Base-by-base conservation (phyloP, 305 asterid species). In the Plantago lanceolata region DNA sequence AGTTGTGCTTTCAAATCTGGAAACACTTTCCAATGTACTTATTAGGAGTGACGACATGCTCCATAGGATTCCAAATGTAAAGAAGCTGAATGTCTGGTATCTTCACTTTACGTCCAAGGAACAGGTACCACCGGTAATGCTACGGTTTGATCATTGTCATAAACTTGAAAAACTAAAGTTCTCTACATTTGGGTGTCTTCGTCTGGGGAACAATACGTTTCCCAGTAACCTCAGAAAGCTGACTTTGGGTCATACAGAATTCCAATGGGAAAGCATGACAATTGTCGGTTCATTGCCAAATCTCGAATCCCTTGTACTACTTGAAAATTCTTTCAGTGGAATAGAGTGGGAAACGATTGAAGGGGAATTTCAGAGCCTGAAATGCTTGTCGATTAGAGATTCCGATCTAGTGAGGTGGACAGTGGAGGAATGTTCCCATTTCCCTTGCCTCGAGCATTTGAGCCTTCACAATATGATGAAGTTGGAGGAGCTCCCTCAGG, bases 381-480 rank as follows among this genome's bases (percentile, higher is more conserved):
- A 55, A 55, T 14, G 12, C 11, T 55, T 55, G 59, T 15, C 59
- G 15, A 3, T 55, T 6, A 1, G 16, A 1, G 0, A 3, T 17
- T 16, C 6, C 20, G 0, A 16, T 14, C 43, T 55, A 5, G 5
- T 24, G 43, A 28, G 19, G 9, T 55, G 59, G 43, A 55, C 19
- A 55, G 20, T 55, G 13, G 59, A 55, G 43, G 59, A 55, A 2
- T 55, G 59, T 15, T 20, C n/a, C 2, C 57, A 52, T 52, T 55
- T 55, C 59, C 59, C 59, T 12, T 14, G 59, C 43, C 43, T 55
- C 33, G 43, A 55, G 43, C 59, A 16, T 15, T 26, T 55, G 59
- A 15, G 13, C 6, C 19, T 55, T 28, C 0, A 0, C 7, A 1
- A 1, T 0, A 18, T 13, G 14, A 3, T 11, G 19, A 0, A 28